Base-by-base conservation (phyloP, 106 monocot genomes). In the Xerophyta viscosa region DNA sequence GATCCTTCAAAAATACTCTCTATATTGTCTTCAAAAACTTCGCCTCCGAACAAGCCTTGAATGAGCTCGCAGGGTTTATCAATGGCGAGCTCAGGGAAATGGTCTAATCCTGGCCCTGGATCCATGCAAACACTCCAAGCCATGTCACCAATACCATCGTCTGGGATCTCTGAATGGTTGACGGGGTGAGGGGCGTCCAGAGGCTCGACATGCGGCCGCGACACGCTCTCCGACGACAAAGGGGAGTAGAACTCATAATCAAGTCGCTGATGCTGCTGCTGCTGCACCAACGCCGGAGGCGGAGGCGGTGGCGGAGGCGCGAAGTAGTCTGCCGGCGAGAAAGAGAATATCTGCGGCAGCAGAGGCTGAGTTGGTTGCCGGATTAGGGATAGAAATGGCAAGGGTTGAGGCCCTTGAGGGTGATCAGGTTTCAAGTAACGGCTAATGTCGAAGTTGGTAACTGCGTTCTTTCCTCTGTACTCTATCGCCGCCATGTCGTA, bases 391-490 rank as follows among this genome's bases (percentile, higher is more conserved):
- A 14, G 17, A 4, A 4, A 17, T 14, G 43, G 43, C 3, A 44
- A 17, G 4, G 43, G 43, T 14, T 44, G 3, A 14, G 43, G 14
- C 8, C 9, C 9, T 14, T 44, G 3, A 14, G 43, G 14, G 43
- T 44, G 43, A 17, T 44, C 43, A 17, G 43, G 43, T 3, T 75
- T 54, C 3, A 67, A 6, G 56, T 96, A 96, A 62, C 57, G 49
- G 60, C 71, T 96, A 27, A 71, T 61, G 58, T 85, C 78, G 27
- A 96, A 96, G 76, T 96, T 96, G 59, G 94, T 96, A 6, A 96
- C 84, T 0, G 94, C 94, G 23, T 50, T 70, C 20, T 50, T 41
- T 1, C 94, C 94, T 66, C 88, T 69, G 78, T 76, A 77, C 31
- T 88, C 81, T 15, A 96, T 68, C 0, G 88, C 94, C 8, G 94